These are phyloP conservation scores for Rhodamnia rubescens DNA, from an alignment of 345 rosid genomes.

Conservation along the genomic window DNA sequence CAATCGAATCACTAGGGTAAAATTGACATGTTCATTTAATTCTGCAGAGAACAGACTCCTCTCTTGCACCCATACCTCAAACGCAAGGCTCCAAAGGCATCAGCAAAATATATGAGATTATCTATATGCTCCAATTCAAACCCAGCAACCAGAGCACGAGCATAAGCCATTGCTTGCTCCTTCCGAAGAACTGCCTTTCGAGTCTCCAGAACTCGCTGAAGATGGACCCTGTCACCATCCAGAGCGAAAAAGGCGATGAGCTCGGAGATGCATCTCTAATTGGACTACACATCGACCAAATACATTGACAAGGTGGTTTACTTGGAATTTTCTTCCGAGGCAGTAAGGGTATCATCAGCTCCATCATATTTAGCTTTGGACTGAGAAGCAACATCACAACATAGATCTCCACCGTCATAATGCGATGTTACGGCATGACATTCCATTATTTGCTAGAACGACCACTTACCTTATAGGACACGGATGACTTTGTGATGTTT, in stretches of 20 bases:
- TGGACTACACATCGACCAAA: background rate
- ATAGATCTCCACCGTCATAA: background rate
- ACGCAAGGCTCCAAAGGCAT: conserved; percentile 93
- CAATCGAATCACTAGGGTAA: background rate
- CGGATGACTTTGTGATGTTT: conserved; percentile 30
- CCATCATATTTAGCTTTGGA: conserved; percentile 31
- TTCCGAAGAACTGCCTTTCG: conserved; percentile 72
- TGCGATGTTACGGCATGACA: background rate
- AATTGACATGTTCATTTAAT: background rate
- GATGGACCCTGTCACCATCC: conserved; percentile 55
- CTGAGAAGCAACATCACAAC: conserved; percentile 20
- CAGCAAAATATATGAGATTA: conserved; percentile 72
- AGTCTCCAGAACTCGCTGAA: conserved; percentile 74
- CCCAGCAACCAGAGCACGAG: conserved; percentile 86
- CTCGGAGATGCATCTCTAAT: background rate
- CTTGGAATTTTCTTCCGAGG: conserved; percentile 75
- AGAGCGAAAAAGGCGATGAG: background rate
- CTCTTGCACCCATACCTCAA: conserved; percentile 38
- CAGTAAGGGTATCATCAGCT: conserved; percentile 7
- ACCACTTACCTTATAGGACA: conserved; percentile 40
- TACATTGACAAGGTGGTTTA: conserved; percentile 15
- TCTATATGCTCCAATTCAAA: conserved; percentile 59
- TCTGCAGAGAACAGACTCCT: background rate
- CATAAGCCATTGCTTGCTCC: conserved; percentile 99
- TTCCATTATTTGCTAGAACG: background rate